phyloP scores from a whole-genome alignment of 768 basidiomycete species.

The Suillus lakei region DNA sequence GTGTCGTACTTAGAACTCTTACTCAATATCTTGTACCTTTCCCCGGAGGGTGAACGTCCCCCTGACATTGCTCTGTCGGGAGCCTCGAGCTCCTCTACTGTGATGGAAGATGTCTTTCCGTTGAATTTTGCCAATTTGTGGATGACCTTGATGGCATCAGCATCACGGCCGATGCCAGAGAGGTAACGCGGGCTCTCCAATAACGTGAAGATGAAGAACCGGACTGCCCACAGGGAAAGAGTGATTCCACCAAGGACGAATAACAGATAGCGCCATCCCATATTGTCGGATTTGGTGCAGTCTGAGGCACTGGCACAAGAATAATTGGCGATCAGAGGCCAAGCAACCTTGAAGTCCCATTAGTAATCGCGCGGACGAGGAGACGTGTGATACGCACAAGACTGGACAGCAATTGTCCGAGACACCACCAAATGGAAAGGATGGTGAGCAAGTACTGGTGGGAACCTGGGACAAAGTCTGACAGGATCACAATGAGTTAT shows the following conservation, averaged over 20 bases:
- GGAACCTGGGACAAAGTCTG: slow-evolving; percentile 55
- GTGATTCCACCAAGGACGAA: slow-evolving; percentile 57
- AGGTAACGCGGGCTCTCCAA: slow-evolving; percentile 64
- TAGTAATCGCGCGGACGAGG: not conserved
- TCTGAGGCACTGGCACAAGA: slow-evolving; percentile 45
- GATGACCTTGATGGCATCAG: slow-evolving; percentile 52
- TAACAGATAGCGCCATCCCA: slow-evolving; percentile 69
- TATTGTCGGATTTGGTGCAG: slow-evolving; percentile 52
- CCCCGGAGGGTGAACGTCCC: slow-evolving; percentile 16
- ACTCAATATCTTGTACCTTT: slow-evolving; percentile 36
- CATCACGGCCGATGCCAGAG: slow-evolving; percentile 56
- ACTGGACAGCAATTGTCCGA: slow-evolving; percentile 57
- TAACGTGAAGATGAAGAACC: slow-evolving; percentile 57
- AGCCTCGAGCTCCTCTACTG: slow-evolving; percentile 47
- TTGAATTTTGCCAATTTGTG: slow-evolving; percentile 57
- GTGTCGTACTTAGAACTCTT: slow-evolving; percentile 44
- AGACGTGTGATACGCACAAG: slow-evolving; percentile 36
- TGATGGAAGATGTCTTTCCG: slow-evolving; percentile 45
- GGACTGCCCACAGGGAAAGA: slow-evolving; percentile 55
- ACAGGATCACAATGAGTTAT: slow-evolving; percentile 15
- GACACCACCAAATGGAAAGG: slow-evolving; percentile 62
- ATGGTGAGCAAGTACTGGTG: slow-evolving; percentile 65
- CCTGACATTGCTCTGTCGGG: slow-evolving; percentile 26
- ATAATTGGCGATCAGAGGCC: slow-evolving; percentile 61
- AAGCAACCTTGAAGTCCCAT: slow-evolving; percentile 47